These are phyloP conservation scores for Rhizophagus clarus DNA, from an alignment of 192 early-diverging fungal genomes.

Conservation along the genomic window DNA sequence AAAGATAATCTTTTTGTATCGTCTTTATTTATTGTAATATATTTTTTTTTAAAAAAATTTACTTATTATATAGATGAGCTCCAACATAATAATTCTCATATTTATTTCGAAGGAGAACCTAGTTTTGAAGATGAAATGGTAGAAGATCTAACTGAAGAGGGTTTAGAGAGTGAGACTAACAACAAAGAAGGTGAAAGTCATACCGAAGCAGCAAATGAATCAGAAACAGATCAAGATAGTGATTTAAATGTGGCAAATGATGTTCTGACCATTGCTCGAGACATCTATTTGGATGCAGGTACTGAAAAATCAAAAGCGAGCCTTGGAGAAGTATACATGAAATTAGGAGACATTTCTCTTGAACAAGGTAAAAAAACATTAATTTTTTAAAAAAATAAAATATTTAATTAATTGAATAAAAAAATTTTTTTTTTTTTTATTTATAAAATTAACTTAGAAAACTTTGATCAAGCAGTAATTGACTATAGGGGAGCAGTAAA, in stretches of 20 bases:
- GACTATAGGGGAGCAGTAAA: slow-evolving; percentile 60
- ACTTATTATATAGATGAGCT: neutral
- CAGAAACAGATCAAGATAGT: slow-evolving; percentile 46
- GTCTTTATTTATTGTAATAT: no score
- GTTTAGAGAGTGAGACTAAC: neutral
- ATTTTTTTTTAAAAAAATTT: neutral
- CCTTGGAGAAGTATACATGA: slow-evolving; percentile 71
- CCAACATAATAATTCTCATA: neutral
- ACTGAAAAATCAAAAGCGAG: slow-evolving; percentile 50
- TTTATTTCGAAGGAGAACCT: neutral
- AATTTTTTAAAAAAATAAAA: no score
- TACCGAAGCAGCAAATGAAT: slow-evolving; percentile 42
- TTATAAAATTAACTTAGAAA: slow-evolving; percentile 42
- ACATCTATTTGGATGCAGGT: slow-evolving; percentile 67
- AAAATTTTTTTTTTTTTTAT: no score
- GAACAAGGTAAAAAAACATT: slow-evolving; percentile 64
- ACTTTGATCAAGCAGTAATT: slow-evolving; percentile 67
- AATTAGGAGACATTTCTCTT: slow-evolving; percentile 84
- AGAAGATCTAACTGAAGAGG: neutral
- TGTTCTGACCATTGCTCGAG: slow-evolving; percentile 79
- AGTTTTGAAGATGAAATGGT: neutral
- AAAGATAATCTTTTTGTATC: neutral
- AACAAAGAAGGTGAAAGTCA: neutral
- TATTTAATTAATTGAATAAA: no score
- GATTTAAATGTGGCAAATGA: slow-evolving; percentile 85